Evolutionary conservation across 2,329 filamentous ascomycete species (phyloP), one percentile per base, ranked within the genome.

Genomic region (Rhexocercosporidium sp.): DNA sequence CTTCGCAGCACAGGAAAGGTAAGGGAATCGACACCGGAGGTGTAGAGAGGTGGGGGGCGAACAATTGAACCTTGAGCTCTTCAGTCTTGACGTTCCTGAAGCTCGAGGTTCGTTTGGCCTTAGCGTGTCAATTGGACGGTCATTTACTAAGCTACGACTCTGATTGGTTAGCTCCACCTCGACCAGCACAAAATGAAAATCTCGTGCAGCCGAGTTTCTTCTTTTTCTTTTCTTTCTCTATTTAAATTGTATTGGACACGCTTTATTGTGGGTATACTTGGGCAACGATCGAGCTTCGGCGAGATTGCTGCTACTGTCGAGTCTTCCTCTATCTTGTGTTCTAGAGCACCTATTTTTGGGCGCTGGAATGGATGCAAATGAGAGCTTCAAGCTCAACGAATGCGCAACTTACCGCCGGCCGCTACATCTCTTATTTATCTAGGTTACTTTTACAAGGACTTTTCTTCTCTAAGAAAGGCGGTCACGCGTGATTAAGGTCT

Each of bases 321-420:
- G 87, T 87, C 82, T 82, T 86, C 86, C 88, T 90, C 88, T 90
- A 90, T 90, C 87, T 86, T 89, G 86, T 89, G 86, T 82, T 84
- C 88, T 76, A 89, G 88, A 90, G 77, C 71, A 77, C 72, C 83
- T 62, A 62, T 78, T 74, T 76, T 76, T 79, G 76, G 78, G 88
- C 87, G 85, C 87, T 87, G 87, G 88, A 89, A 88, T 90, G 88
- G 88, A 90, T 89, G 86, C 87, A 87, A 85, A 86, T 82, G 82
- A 90, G 86, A 86, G 83, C 79, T 75, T 70, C 47, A 44, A 25
- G 70, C 72, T 75, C 74, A 76, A 75, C 80, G 78, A 78, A 79
- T 79, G 80, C 83, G 88, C 84, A 74, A 83, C 88, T 90, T 90
- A 91, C 88, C 88, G 88, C 86, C 88, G 88, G 88, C 88, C 84